phyloP scores from a whole-genome alignment of 352 stramenopile species.

The Pythium apleroticum region DNA sequence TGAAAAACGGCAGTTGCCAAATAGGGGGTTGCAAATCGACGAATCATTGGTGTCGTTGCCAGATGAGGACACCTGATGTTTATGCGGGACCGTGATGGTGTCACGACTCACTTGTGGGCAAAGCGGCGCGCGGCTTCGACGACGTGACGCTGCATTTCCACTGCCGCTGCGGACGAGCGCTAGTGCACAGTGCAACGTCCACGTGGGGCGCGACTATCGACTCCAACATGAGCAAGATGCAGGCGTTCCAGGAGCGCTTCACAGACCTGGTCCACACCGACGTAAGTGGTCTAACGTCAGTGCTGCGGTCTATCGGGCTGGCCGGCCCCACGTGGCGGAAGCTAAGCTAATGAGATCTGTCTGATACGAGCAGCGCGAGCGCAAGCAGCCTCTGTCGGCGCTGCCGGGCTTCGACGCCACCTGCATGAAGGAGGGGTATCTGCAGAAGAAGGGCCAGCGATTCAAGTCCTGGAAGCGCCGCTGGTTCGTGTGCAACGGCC shows the following conservation, averaged over 20 bases:
- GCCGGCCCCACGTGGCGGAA: not conserved
- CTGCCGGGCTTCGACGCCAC: constrained; percentile 52
- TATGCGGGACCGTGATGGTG: constrained; percentile 7
- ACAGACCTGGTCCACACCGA: constrained; percentile 79
- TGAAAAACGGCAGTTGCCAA: constrained; percentile 11
- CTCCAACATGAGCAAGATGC: constrained; percentile 30
- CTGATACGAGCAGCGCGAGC: constrained; percentile 44
- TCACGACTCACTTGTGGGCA: constrained; percentile 9
- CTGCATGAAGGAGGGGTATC: constrained; percentile 81
- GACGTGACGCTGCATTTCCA: constrained; percentile 17
- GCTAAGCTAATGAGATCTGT: not conserved
- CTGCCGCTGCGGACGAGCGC: not conserved
- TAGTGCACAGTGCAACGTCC: constrained; percentile 3
- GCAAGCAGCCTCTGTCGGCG: constrained; percentile 51
- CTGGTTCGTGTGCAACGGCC: constrained; percentile 85
- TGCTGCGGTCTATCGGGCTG: not conserved
- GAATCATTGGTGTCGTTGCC: constrained; percentile 13
- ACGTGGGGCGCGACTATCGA: not conserved
- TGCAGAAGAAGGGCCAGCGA: constrained; percentile 85
- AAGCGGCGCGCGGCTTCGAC: constrained; percentile 20
- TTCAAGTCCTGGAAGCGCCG: constrained; percentile 83
- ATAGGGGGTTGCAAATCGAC: constrained; percentile 10
- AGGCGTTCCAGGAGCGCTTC: constrained; percentile 76
- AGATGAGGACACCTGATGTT: constrained; percentile 15
- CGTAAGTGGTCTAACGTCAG: constrained; percentile 22